Percentiles rank a stretch among this genome's conserved stretches.
Evolutionary conservation across 441 rosid genomes (phyloP).

Genomic region (Aquilaria agallochum): DNA sequence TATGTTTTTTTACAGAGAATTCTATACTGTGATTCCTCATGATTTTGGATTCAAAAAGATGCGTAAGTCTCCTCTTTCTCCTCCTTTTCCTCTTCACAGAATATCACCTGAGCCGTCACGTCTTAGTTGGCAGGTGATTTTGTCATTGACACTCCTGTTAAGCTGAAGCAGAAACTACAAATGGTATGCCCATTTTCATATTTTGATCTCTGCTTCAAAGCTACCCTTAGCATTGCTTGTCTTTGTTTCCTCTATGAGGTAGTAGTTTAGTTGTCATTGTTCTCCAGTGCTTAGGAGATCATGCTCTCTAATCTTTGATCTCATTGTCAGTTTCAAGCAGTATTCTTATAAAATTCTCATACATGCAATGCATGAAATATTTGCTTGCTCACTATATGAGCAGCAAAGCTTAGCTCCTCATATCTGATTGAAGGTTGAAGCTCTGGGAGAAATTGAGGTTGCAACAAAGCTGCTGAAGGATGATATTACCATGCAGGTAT

Average conservation of each 20-base stretch:
- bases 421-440: constrained; percentile 65
- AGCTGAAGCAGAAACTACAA: constrained; percentile 78
- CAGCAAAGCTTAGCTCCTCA: constrained; percentile 23
- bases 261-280: neutral
- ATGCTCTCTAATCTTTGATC: constrained; percentile 9
- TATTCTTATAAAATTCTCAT: neutral
- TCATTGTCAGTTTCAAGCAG: constrained; percentile 3
- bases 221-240: constrained; percentile 17
- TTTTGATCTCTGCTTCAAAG: constrained; percentile 2
- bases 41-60: constrained; percentile 86
- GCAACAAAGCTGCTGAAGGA: constrained; percentile 76
- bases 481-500: constrained; percentile 51
- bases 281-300: neutral
- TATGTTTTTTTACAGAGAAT: constrained; percentile 50
- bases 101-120: neutral
- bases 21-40: constrained; percentile 88
- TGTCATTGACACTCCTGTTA: constrained; percentile 82
- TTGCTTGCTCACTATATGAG: constrained; percentile 14
- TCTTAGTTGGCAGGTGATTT: constrained; percentile 67
- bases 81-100: constrained; percentile 6
- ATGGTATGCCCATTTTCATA: constrained; percentile 49
- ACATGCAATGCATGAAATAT: constrained; percentile 3
- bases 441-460: constrained; percentile 79
- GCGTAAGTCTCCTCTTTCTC: constrained; percentile 42
- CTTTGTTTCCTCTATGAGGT: neutral